Conservation (phyloP, 192 early-diverging fungal species). For the Phlyctochytrium bullatum region DNA sequence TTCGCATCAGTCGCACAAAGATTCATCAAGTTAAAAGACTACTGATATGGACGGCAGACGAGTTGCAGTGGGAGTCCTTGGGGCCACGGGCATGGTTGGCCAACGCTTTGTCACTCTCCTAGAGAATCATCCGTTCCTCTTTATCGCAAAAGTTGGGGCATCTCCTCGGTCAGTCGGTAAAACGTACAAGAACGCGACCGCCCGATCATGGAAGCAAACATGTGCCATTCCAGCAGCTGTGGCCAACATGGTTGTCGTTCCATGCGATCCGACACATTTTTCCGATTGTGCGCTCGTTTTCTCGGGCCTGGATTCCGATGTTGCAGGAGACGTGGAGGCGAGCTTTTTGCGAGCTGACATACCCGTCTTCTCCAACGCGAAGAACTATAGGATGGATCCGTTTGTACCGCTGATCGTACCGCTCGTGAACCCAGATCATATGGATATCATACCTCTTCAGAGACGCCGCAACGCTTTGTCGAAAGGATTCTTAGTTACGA, state of each 20-base stretch:
- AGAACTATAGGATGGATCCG: slow-evolving; percentile 90
- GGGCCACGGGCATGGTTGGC: slow-evolving; percentile 97
- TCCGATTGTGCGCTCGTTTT: slow-evolving; percentile 85
- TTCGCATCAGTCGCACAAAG: too few relatives aligned
- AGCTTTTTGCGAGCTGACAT: slow-evolving; percentile 85
- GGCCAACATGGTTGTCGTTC: slow-evolving; percentile 54
- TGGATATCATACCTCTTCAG: slow-evolving; percentile 77
- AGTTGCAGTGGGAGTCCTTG: slow-evolving; percentile 87
- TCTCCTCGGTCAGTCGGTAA: slow-evolving; percentile 87
- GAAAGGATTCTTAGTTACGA: slow-evolving; percentile 89
- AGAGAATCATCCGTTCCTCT: slow-evolving; percentile 80
- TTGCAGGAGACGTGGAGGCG: slow-evolving; percentile 93
- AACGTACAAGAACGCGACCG: slow-evolving; percentile 71
- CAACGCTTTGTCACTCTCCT: slow-evolving; percentile 95
- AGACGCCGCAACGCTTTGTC: slow-evolving; percentile 49
- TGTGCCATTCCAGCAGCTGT: slow-evolving; percentile 68
- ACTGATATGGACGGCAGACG: slow-evolving; percentile 23
- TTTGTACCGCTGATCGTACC: slow-evolving; percentile 93
- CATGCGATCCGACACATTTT: slow-evolving; percentile 76
- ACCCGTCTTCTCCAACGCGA: slow-evolving; percentile 94
- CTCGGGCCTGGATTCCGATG: slow-evolving; percentile 91
- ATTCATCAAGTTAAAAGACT: slow-evolving; percentile 1
- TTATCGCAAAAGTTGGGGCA: slow-evolving; percentile 86
- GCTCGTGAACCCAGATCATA: slow-evolving; percentile 85
- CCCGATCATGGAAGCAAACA: slow-evolving; percentile 81